Percentiles rank a stretch among this genome's conserved stretches.
These are phyloP conservation scores for Galeopsis tetrahit DNA, from an alignment of 257 asterid species.

Conservation along the genomic window DNA sequence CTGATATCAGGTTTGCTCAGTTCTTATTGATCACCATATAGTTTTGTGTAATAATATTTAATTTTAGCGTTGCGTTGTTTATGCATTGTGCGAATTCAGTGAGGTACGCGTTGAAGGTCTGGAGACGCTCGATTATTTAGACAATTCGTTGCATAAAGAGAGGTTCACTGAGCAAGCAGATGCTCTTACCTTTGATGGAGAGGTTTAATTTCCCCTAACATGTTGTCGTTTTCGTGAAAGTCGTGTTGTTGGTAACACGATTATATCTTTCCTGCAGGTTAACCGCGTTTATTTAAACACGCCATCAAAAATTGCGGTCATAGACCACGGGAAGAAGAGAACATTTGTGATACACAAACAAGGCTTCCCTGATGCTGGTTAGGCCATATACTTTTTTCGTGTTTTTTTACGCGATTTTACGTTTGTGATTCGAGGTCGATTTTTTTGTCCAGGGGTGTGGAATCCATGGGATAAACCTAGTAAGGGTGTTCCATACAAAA, in stretches of 20 bases:
- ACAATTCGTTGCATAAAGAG: slow-evolving; percentile 47
- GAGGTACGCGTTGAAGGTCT: slow-evolving; percentile 75
- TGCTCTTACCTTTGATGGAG: slow-evolving; percentile 66
- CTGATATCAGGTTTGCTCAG: slow-evolving; percentile 57
- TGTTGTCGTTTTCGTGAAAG: not conserved
- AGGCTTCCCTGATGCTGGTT: slow-evolving; percentile 66
- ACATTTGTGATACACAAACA: slow-evolving; percentile 61
- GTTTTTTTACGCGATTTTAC: too few species aligned
- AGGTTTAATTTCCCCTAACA: slow-evolving; percentile 37
- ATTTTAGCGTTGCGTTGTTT: not conserved
- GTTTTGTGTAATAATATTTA: too few species aligned
- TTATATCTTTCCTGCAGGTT: slow-evolving; percentile 33
- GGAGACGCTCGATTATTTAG: slow-evolving; percentile 68
- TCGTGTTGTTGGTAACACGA: not conserved
- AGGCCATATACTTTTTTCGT: not conserved
- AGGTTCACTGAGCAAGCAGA: slow-evolving; percentile 76
- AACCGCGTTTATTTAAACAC: slow-evolving; percentile 57
- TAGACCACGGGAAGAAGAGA: slow-evolving; percentile 68
- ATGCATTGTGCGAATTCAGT: slow-evolving; percentile 28
- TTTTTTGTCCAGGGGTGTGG: slow-evolving; percentile 51
- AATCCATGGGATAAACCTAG: slow-evolving; percentile 64
- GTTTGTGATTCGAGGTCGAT: not conserved
- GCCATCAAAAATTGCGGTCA: slow-evolving; percentile 57
- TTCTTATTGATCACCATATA: not conserved
- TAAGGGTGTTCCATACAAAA: slow-evolving; percentile 42